phyloP scores from a whole-genome alignment of 352 stramenopile species.

The Phytophthora boehmeriae region DNA sequence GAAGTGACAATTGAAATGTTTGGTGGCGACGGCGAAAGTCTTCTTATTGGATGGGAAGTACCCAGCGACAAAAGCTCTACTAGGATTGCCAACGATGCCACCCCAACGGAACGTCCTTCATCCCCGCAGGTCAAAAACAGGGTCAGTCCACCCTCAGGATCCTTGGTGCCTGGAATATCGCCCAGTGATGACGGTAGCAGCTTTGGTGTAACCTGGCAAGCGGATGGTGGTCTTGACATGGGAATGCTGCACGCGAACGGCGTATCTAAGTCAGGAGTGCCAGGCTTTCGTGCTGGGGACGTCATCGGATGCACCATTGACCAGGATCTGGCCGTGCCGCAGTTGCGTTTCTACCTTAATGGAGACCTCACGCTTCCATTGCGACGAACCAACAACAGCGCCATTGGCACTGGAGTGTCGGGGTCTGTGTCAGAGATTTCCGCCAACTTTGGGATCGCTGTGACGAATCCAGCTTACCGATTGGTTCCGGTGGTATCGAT shows the following conservation, averaged over 20 bases:
- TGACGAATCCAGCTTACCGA: slow-evolving; percentile 67
- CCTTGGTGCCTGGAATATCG: slow-evolving; percentile 64
- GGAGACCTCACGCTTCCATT: slow-evolving; percentile 67
- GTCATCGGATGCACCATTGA: slow-evolving; percentile 79
- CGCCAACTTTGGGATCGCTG: slow-evolving; percentile 33
- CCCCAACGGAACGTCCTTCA: not conserved
- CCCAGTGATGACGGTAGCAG: slow-evolving; percentile 55
- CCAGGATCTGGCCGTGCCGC: slow-evolving; percentile 69
- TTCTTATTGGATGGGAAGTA: slow-evolving; percentile 83
- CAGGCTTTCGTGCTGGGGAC: slow-evolving; percentile 70
- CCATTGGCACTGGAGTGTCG: not conserved
- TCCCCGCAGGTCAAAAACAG: slow-evolving; percentile 3
- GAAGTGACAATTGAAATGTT: slow-evolving; percentile 68
- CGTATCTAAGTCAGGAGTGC: slow-evolving; percentile 64
- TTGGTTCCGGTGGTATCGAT: slow-evolving; percentile 75
- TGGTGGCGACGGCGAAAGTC: slow-evolving; percentile 65
- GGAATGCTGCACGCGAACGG: slow-evolving; percentile 77
- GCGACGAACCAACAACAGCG: slow-evolving; percentile 10
- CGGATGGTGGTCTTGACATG: slow-evolving; percentile 74
- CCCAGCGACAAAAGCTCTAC: slow-evolving; percentile 26
- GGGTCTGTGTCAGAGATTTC: slow-evolving; percentile 1
- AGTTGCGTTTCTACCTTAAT: slow-evolving; percentile 80
- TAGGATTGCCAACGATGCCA: not conserved
- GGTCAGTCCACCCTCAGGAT: slow-evolving; percentile 1
- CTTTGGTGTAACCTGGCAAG: slow-evolving; percentile 80